Percentiles rank a stretch among this genome's conserved stretches.
Evolutionary conservation across 805 yeast genomes (phyloP).

Genomic region (Starmera caribaea): DNA sequence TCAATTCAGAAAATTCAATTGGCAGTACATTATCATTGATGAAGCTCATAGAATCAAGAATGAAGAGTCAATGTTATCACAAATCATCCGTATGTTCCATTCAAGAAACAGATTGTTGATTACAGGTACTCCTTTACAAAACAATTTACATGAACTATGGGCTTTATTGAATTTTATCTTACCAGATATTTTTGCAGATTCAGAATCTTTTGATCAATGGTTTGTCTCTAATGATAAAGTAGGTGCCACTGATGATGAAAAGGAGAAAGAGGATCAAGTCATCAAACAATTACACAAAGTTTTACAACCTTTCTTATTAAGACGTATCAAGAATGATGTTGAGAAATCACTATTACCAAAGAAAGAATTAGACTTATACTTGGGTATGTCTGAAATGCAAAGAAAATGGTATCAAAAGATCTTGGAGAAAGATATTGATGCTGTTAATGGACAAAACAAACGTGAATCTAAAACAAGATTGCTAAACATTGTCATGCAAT

Average conservation of each 20-base stretch:
- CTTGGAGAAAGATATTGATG: conserved; percentile 73
- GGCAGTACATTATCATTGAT: conserved; percentile 55
- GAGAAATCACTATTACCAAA: conserved; percentile 71
- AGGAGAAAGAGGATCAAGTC: conserved; percentile 34
- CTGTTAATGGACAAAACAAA: conserved; percentile 72
- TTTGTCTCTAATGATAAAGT: conserved; percentile 29
- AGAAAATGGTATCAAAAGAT: conserved; percentile 68
- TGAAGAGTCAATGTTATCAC: conserved; percentile 50
- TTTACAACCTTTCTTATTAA: conserved; percentile 60
- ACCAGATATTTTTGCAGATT: conserved; percentile 71
- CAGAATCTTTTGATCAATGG: conserved; percentile 71
- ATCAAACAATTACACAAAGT: conserved; percentile 69
- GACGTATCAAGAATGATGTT: conserved; percentile 76
- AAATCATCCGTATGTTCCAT: conserved; percentile 63
- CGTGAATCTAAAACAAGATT: conserved; percentile 69
- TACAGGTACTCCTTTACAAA: conserved; percentile 79
- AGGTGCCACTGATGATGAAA: conserved; percentile 24
- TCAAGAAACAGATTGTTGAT: conserved; percentile 62
- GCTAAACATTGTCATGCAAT: conserved; percentile 74
- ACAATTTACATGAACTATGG: conserved; percentile 75
- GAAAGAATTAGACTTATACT: conserved; percentile 62
- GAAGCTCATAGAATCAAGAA: conserved; percentile 81
- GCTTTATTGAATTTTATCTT: conserved; percentile 66
- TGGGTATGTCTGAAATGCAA: conserved; percentile 75
- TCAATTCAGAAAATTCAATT: conserved; percentile 46